These are phyloP conservation scores for Bacterosira constricta DNA, from an alignment of 108 stramenopile genomes.

Conservation along the genomic window DNA sequence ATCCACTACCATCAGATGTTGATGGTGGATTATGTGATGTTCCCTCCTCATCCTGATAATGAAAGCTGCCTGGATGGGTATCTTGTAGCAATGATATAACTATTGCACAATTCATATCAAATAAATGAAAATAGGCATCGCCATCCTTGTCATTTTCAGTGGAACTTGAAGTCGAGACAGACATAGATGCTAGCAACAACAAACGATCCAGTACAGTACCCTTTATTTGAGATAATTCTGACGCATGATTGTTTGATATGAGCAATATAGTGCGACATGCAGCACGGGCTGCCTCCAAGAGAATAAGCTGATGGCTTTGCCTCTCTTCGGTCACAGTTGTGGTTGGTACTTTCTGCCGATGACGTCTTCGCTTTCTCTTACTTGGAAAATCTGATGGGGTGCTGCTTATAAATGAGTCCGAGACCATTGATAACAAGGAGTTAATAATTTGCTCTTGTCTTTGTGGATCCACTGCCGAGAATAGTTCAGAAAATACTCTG, in stretches of 20 bases:
- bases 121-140: constrained; percentile 22
- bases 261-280: constrained; percentile 41
- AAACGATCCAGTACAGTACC: constrained; percentile 34
- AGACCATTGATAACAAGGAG: constrained; percentile 39
- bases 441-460: constrained; percentile 36
- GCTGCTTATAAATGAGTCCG: constrained; percentile 34
- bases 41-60: background rate
- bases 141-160: constrained; percentile 3
- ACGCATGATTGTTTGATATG: constrained; percentile 16
- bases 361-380: background rate
- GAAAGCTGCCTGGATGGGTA: background rate
- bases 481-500: constrained; percentile 21
- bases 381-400: background rate
- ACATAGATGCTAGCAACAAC: constrained; percentile 37
- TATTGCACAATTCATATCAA: constrained; percentile 46
- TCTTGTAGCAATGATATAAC: constrained; percentile 30
- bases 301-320: background rate
- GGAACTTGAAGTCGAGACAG: background rate
- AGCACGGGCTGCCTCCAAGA: constrained; percentile 23
- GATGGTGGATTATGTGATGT: background rate
- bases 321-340: background rate
- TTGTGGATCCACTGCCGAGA: constrained; percentile 20
- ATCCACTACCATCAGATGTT: background rate
- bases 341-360: background rate
- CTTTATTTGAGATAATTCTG: constrained; percentile 17